Conservation (phyloP, 805 yeast genomes). For the Torulaspora maleeae region DNA sequence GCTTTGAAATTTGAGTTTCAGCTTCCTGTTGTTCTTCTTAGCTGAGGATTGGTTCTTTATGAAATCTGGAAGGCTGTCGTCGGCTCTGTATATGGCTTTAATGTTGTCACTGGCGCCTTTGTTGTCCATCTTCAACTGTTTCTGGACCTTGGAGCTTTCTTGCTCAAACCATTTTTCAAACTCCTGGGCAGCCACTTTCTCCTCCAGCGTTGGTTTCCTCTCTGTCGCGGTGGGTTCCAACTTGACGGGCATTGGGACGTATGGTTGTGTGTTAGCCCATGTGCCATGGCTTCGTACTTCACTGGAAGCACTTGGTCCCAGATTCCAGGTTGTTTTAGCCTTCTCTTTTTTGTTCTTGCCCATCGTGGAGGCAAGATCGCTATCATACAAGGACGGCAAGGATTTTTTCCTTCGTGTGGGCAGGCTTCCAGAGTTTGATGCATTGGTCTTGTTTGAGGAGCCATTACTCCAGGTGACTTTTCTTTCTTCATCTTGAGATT, state of each 20-base stretch:
- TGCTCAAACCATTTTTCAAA: conserved; percentile 86
- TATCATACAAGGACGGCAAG: conserved; percentile 25
- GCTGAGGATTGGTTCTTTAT: conserved; percentile 3
- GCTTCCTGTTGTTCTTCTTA: conserved; percentile 18
- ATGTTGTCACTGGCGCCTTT: conserved; percentile 13
- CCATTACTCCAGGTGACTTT: conserved; percentile 26
- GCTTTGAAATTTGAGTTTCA: conserved; percentile 19
- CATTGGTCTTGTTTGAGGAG: background rate
- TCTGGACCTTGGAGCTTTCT: conserved; percentile 65
- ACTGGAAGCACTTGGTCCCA: conserved; percentile 8
- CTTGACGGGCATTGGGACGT: conserved; percentile 7
- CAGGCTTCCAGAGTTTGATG: background rate
- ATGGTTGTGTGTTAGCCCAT: conserved; percentile 20
- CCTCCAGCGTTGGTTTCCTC: conserved; percentile 48
- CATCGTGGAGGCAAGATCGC: conserved; percentile 4
- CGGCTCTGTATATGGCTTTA: conserved; percentile 18
- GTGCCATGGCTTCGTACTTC: conserved; percentile 26
- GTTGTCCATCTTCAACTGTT: conserved; percentile 27
- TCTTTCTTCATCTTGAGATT: conserved; percentile 1
- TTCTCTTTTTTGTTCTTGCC: conserved; percentile 12
- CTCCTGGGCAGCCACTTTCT: conserved; percentile 74
- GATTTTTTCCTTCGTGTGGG: conserved; percentile 7
- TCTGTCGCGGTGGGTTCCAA: background rate
- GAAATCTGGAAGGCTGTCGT: conserved; percentile 20
- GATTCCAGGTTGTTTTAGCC: conserved; percentile 2